phyloP scores from a whole-genome alignment of 2,329 filamentous ascomycete species.

The Claviceps sp. region DNA sequence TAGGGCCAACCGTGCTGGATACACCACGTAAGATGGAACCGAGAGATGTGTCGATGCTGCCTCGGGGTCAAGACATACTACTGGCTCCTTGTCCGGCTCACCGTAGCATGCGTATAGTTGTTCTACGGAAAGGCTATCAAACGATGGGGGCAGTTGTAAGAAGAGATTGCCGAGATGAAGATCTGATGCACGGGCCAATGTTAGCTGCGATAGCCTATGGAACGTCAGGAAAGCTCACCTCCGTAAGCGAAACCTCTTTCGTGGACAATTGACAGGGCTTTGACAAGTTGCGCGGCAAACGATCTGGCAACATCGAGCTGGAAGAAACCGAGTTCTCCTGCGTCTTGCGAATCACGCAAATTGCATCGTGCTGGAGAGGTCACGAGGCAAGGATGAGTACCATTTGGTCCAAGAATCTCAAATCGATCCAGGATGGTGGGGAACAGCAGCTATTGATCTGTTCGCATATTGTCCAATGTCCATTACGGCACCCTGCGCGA shows the following conservation, averaged over 20 bases:
- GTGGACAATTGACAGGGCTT: conserved; percentile 16
- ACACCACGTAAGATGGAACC: no score
- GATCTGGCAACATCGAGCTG: no score
- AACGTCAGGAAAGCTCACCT: no score
- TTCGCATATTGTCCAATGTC: conserved; percentile 10
- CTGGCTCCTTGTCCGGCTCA: no score
- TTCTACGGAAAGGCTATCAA: conserved; percentile 12
- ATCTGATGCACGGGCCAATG: no score
- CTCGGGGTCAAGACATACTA: no score
- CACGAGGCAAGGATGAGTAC: no score
- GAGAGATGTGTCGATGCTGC: no score
- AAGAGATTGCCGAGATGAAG: conserved; percentile 16
- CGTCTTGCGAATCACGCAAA: conserved; percentile 12
- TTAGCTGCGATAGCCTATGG: no score
- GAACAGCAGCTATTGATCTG: conserved; percentile 12
- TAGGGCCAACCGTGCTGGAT: no score
- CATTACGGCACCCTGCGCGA: neutral
- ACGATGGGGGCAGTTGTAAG: conserved; percentile 11
- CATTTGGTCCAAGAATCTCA: conserved; percentile 13
- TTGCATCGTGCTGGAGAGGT: conserved; percentile 9
- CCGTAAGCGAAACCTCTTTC: no score
- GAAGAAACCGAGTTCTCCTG: conserved; percentile 6
- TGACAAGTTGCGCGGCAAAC: no score
- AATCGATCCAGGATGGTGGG: neutral
- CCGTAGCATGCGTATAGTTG: conserved; percentile 1